Base-by-base conservation (phyloP, 164 flowering plant species). In the Malania oleifera region DNA sequence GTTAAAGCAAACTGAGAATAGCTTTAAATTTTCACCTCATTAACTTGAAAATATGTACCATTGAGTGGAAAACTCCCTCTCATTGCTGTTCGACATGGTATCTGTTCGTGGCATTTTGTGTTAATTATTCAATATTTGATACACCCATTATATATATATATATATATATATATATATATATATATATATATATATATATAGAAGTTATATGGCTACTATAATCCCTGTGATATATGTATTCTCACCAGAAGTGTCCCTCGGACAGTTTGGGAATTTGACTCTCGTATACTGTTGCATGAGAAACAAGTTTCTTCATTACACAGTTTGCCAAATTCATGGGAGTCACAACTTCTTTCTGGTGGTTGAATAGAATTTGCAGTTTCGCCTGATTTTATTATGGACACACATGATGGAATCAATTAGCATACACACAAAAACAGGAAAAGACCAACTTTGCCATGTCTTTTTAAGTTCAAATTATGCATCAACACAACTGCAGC, bases 1-100 rank as follows among this genome's bases (percentile, higher is more conserved):
- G 28, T 24, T 54, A 23, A 18, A 34, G 13, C 41, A 52, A 25
- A 57, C 43, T 8, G 22, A 13, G 20, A 54, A 15, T 20, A 5
- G 38, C 34, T 44, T 49, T 2, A 44, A 51, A 25, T 17, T 25
- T 19, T 64, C 69, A 95, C 99, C 99, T 95, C 99, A 49, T 95
- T 95, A n/a, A 89, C 96, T 76, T 95, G 99, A 57, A 95, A 95
- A 52, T 95, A 95, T 45, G 99, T 95, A 23, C 98, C 99, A 67
- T 95, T 95, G 8, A 95, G 85, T 17, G 97, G 97, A 68, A 89
- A 89, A 57, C 95, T 87, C 46, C 97, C 97, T 67, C 84, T 83
- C 95, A 89, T 87, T 65, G 97, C 95, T 46, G 97, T 87, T 56
- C 87, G 71, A 59, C 91, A 82, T 58, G 97, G 97, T 69, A 89